Conservation (phyloP, 2,329 filamentous ascomycete genomes). For the Laburnicola sp. region DNA sequence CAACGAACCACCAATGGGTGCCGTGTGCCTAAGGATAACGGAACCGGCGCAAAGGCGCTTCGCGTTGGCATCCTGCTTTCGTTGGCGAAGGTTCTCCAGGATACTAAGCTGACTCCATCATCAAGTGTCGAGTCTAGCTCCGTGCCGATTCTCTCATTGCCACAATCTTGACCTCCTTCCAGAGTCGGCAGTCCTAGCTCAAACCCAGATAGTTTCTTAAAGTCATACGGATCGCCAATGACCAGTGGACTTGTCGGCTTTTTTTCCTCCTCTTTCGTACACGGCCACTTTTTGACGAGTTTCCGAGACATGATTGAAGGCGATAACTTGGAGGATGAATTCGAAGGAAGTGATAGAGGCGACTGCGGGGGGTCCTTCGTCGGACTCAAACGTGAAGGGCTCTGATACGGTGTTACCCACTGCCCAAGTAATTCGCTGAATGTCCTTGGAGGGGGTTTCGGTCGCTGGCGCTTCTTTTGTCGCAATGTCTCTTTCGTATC, state of each 20-base stretch:
- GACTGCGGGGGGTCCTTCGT: background rate
- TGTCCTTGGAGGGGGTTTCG: background rate
- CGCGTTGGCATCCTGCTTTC: background rate
- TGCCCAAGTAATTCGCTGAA: background rate
- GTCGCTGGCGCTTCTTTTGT: background rate
- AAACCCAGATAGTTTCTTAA: background rate
- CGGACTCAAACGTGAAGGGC: background rate
- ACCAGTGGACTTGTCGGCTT: background rate
- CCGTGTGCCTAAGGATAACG: background rate
- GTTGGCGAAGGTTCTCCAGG: background rate
- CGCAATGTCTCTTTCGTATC: background rate
- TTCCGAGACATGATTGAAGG: background rate
- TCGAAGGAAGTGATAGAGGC: background rate
- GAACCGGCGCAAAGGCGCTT: background rate
- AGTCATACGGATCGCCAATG: background rate
- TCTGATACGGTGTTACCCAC: background rate
- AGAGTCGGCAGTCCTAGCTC: background rate
- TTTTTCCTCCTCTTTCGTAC: background rate
- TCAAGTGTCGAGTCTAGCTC: background rate
- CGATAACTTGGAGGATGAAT: background rate
- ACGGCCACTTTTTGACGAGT: background rate
- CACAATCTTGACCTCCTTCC: background rate
- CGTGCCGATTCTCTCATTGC: background rate
- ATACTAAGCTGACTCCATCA: background rate
- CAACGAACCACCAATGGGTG: background rate